A percentile compares a stretch with the other conserved stretches of the same genome.
Conservation (phyloP, 78 protist genomes). For the Guillardia theta region DNA sequence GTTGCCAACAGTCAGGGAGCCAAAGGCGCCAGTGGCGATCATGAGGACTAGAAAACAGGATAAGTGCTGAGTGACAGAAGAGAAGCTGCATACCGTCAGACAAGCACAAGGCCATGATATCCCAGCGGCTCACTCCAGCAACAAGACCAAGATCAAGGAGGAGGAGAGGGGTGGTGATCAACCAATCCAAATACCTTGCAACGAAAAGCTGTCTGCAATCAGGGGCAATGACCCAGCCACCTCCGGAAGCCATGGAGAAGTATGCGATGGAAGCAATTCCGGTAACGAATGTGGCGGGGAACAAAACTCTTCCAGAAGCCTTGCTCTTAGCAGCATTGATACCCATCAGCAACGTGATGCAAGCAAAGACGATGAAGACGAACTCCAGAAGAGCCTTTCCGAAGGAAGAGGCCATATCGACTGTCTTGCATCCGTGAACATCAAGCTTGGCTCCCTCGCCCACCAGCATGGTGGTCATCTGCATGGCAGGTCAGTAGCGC, state of each 20-base stretch:
- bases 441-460: slow-evolving; percentile 39
- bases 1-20: slow-evolving; percentile 36
- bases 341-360: slow-evolving; percentile 12
- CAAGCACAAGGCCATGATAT: not conserved
- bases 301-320: slow-evolving; percentile 9
- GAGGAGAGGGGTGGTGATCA: slow-evolving; percentile 39
- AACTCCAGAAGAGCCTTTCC: slow-evolving; percentile 35
- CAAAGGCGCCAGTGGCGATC: not conserved
- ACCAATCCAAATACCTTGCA: not conserved
- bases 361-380: slow-evolving; percentile 13
- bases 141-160: slow-evolving; percentile 15
- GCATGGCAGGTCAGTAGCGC: too few relatives aligned
- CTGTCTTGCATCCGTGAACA: slow-evolving; percentile 26
- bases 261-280: not conserved
- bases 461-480: slow-evolving; percentile 15
- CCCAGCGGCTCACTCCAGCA: not conserved
- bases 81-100: not conserved
- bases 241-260: slow-evolving; percentile 31
- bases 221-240: slow-evolving; percentile 40
- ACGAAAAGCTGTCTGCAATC: slow-evolving; percentile 42
- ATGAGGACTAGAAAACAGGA: not conserved
- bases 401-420: slow-evolving; percentile 36
- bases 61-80: not conserved
- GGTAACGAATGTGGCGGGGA: slow-evolving; percentile 15
- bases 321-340: slow-evolving; percentile 34